Base-by-base conservation (phyloP, 257 asterid genomes). In the Ehretia macrophylla region DNA sequence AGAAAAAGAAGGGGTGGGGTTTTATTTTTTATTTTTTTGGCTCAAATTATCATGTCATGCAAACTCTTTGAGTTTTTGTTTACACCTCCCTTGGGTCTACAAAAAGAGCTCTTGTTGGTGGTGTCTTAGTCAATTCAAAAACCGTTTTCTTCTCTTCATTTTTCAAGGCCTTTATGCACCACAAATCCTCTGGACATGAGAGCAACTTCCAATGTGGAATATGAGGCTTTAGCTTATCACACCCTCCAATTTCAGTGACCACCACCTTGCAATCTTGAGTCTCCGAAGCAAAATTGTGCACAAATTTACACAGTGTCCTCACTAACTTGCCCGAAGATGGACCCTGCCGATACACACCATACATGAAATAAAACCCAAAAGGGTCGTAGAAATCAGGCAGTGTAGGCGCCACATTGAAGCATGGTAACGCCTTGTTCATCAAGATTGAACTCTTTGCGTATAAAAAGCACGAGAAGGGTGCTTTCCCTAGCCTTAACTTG, bases 51-150 rank as follows among this genome's bases (percentile, higher is more conserved):
- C 21, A 32, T 54, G 44, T 19, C 27, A 68, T 59, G 38, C 45
- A 46, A n/a, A 53, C 32, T 5, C 11, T 5, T 6, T 5, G 11
- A 38, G 11, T 38, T 38, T 5, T 42, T 11, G 13, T 22, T 67
- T 65, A 76, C 14, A 76, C 78, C 68, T 76, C 81, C 52, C 81
- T 76, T 23, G 81, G 81, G 77, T 76, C 81, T 50, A 76, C 78
- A 60, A 76, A 76, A 56, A 72, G 72, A 19, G 68, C 37, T 10
- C 63, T 60, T 54, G 51, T 27, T 18, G 55, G 55, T 55, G 60
- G 32, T 46, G 59, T 19, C 32, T 63, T 59, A 8, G 66, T 53
- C 57, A 71, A 56, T 27, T 71, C 75, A n/a, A 20, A 14, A 4
- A 67, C 37, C 44, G 50, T 47, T 0, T 21, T 21, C 27, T 8